Evolutionary conservation across 257 asterid species (phyloP).

Genomic region (Solanum lignicaule): DNA sequence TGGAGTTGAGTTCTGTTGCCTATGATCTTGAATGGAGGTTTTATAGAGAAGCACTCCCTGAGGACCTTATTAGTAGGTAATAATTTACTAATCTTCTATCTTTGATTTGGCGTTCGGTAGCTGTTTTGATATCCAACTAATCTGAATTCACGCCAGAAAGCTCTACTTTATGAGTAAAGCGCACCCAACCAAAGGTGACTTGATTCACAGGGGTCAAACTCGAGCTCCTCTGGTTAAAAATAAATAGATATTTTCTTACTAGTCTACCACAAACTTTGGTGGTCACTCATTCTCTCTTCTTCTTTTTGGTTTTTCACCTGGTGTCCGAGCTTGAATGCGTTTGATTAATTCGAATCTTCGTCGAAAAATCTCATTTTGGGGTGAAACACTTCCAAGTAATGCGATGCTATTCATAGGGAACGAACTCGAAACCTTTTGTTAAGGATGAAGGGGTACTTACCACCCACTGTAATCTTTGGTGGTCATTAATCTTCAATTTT

Average conservation of each 20-base stretch:
- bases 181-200: not conserved
- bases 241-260: not conserved
- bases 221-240: not conserved
- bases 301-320: too few relatives aligned
- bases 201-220: not conserved
- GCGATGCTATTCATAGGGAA: not conserved
- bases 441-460: not conserved
- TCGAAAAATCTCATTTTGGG: not conserved
- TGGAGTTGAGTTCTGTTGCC: constrained; percentile 50
- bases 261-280: not conserved
- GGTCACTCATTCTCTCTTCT: not conserved
- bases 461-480: rapidly evolving
- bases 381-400: not conserved
- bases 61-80: constrained; percentile 59
- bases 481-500: not conserved
- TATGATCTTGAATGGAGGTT: constrained; percentile 64
- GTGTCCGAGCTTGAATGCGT: not conserved
- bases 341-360: not conserved
- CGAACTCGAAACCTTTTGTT: not conserved
- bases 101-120: not conserved
- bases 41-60: constrained; percentile 57
- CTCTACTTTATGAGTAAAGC: not conserved
- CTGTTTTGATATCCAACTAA: not conserved
- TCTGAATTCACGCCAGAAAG: not conserved
- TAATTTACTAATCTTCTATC: not conserved